Evolutionary conservation across 768 basidiomycete species (phyloP).

Genomic region (Holtermannia corniformis): DNA sequence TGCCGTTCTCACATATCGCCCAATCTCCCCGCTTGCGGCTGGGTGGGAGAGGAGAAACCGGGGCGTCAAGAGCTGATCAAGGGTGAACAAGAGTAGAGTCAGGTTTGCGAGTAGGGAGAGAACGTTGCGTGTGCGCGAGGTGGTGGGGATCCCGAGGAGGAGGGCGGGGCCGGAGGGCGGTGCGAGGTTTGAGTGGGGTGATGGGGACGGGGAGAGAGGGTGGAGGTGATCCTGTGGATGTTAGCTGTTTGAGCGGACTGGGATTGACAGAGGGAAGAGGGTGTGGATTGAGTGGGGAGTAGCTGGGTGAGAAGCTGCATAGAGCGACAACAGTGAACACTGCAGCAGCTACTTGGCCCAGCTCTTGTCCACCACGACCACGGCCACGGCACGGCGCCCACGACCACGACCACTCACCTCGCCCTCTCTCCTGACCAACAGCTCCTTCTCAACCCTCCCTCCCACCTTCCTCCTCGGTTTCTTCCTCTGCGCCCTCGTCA

Average conservation of each 20-base stretch:
- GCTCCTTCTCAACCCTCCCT: neutral
- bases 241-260: too few relatives aligned
- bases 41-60: neutral
- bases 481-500: neutral
- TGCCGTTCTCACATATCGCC: too few relatives aligned
- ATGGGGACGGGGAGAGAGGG: neutral
- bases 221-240: neutral
- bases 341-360: too few relatives aligned
- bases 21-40: too few relatives aligned
- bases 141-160: conserved; percentile 11
- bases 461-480: neutral
- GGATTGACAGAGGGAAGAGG: too few relatives aligned
- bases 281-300: too few relatives aligned
- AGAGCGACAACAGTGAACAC: too few relatives aligned
- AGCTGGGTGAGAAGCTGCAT: too few relatives aligned
- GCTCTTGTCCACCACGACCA: neutral
- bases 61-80: conserved; percentile 4
- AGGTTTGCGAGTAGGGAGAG: conserved; percentile 8
- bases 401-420: neutral
- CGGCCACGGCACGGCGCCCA: too few relatives aligned
- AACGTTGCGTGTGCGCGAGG: conserved; percentile 1
- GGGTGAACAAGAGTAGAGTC: conserved; percentile 1
- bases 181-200: conserved; percentile 10
- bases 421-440: neutral
- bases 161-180: conserved; percentile 15